Conservation (phyloP, 441 rosid species). For the Euphorbia corollata region DNA sequence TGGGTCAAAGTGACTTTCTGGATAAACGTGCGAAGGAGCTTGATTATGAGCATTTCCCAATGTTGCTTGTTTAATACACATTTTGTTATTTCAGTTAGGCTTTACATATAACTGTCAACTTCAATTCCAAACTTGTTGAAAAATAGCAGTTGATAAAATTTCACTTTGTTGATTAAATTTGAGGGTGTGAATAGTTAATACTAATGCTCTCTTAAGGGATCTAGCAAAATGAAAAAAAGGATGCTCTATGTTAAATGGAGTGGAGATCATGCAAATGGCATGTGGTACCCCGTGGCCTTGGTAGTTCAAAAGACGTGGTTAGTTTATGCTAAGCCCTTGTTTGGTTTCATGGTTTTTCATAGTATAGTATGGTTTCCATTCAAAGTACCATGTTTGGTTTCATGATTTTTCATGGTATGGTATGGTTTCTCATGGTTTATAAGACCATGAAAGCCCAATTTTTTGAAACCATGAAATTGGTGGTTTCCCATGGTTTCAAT, state of each 20-base stretch:
- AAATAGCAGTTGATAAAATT: conserved; percentile 13
- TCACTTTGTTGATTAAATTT: conserved; percentile 15
- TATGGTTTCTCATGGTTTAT: too few species aligned
- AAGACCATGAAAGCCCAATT: too few species aligned
- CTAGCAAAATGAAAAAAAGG: conserved; percentile 21
- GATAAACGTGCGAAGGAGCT: background rate
- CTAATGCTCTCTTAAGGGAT: conserved; percentile 6
- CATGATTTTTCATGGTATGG: too few species aligned
- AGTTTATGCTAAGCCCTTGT: conserved; percentile 6
- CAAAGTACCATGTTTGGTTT: too few species aligned
- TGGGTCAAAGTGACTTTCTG: conserved; percentile 13
- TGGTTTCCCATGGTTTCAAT: too few species aligned
- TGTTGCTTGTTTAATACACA: conserved; percentile 18
- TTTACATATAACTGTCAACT: background rate
- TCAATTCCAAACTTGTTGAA: background rate
- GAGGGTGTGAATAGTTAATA: too few species aligned
- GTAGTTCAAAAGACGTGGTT: conserved; percentile 16
- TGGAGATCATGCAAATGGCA: conserved; percentile 25
- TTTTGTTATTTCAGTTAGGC: too few species aligned
- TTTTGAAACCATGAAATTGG: too few species aligned
- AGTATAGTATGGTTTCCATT: too few species aligned
- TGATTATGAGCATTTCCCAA: conserved; percentile 17
- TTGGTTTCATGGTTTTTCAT: too few species aligned
- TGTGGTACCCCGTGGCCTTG: too few species aligned
- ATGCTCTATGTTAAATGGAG: conserved; percentile 23